Conservation (phyloP, 208 protist species). For the Leishmania mexicana region DNA sequence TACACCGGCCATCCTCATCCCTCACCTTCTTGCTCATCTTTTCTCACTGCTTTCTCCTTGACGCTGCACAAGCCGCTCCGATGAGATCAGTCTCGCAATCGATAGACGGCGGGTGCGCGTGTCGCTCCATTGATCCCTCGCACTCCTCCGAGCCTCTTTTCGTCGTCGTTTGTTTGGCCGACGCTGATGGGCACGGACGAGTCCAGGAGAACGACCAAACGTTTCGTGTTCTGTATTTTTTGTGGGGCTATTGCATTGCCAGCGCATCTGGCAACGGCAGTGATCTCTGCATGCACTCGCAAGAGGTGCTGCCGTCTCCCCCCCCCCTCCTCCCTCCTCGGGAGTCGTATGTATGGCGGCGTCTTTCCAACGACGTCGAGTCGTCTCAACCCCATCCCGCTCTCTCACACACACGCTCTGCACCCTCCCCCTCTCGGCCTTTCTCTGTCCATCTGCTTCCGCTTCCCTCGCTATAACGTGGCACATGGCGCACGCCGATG, state of each 20-base stretch:
- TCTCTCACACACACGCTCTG: background rate
- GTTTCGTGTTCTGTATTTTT: no score
- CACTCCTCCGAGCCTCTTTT: background rate
- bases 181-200: background rate
- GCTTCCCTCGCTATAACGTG: background rate
- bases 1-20: background rate
- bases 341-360: background rate
- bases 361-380: background rate
- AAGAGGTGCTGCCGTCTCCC: no score
- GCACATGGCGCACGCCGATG: background rate
- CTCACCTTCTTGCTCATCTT: constrained; percentile 5
- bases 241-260: background rate
- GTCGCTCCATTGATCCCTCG: background rate
- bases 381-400: background rate
- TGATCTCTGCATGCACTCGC: background rate
- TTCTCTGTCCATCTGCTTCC: background rate
- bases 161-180: background rate
- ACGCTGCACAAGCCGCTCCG: background rate
- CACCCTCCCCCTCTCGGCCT: background rate
- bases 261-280: no score
- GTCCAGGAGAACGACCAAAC: background rate
- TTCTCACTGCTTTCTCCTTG: constrained; percentile 14
- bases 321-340: background rate
- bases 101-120: background rate
- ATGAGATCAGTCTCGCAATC: background rate